phyloP scores from a whole-genome alignment of 2,329 filamentous ascomycete genomes.

The Pochonia chlamydosporia region DNA sequence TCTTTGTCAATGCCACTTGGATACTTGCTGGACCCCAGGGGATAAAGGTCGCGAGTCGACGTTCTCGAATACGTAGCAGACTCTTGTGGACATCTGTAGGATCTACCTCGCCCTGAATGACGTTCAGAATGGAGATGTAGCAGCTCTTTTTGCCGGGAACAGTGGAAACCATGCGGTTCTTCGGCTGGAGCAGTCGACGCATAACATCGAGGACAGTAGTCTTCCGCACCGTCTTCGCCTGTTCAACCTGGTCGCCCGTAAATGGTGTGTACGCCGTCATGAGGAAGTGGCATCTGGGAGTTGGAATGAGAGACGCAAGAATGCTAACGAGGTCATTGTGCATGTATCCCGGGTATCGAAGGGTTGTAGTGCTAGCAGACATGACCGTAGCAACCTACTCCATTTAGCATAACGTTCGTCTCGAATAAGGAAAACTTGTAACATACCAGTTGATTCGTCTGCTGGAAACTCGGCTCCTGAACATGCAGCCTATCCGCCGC shows the following conservation, averaged over 20 bases:
- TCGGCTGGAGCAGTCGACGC: slow-evolving; percentile 89
- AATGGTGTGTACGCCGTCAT: slow-evolving; percentile 99
- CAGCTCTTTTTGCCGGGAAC: slow-evolving; percentile 94
- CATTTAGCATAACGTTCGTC: neutral
- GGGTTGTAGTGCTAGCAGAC: slow-evolving; percentile 94
- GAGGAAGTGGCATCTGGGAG: slow-evolving; percentile 93
- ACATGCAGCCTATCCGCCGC: slow-evolving; percentile 92
- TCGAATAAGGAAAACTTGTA: neutral
- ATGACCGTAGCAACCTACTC: slow-evolving; percentile 83
- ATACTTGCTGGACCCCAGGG: slow-evolving; percentile 98
- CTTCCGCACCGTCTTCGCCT: slow-evolving; percentile 95
- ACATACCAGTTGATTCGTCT: slow-evolving; percentile 86
- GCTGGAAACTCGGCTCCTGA: slow-evolving; percentile 90
- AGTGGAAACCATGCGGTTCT: slow-evolving; percentile 98
- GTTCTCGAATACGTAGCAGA: slow-evolving; percentile 88
- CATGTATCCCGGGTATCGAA: slow-evolving; percentile 98
- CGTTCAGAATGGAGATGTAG: slow-evolving; percentile 98
- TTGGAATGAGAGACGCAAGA: slow-evolving; percentile 90
- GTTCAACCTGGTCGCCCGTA: slow-evolving; percentile 90
- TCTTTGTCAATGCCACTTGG: slow-evolving; percentile 92
- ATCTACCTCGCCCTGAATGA: slow-evolving; percentile 97
- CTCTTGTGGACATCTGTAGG: slow-evolving; percentile 99
- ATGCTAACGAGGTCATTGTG: slow-evolving; percentile 99
- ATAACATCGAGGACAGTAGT: slow-evolving; percentile 98
- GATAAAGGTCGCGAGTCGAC: slow-evolving; percentile 90